Evolutionary conservation across 805 yeast genomes (phyloP), one percentile per base, ranked within the genome.

Genomic region (Cyberlindnera veronae): DNA sequence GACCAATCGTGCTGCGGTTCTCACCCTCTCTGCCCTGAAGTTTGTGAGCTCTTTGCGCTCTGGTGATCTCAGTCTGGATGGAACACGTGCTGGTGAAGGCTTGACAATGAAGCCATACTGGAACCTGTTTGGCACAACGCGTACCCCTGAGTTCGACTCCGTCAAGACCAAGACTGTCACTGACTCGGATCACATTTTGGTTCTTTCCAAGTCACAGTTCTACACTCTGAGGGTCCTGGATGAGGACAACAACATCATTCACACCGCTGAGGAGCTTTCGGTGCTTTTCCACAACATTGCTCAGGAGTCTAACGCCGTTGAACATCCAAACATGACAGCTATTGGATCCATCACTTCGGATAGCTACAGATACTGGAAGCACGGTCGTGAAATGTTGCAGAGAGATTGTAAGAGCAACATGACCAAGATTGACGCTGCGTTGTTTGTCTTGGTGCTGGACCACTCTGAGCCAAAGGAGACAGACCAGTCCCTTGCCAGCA

Each of bases 341-440:
- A 77, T 89, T 58, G 95, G 96, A 2, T 84, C 89, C 7, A 70
- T 89, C 48, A 88, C 96, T 3, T 84, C 96, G 1, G 95, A 89
- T 57, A 84, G 85, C 50, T 74, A 91, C 60, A 74, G 86, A 52
- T 69, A 82, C 42, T 89, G 97, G 97, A 85, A 87, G 38, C 71
- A 71, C 44, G 76, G 86, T 30, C 72, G 96, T 44, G 75, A 69
- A 27, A 60, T 68, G 33, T 59, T 81, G 12, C 64, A 64, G 36
- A 57, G 55, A 35, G 61, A 61, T 21, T 62, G 61, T 33, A 67
- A 66, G 16, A 67, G 69, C 37, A 62, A 61, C 23, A 50, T 63
- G 44, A 50, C 48, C 12, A 63, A 68, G 41, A 72, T 89, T 36
- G 97, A 89, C 63, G 72, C 84, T 11, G 88, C 96, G 0, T 67